Evolutionary conservation across 108 stramenopile genomes (phyloP), one percentile per base, ranked within the genome.

Genomic region (Seminavis robusta): DNA sequence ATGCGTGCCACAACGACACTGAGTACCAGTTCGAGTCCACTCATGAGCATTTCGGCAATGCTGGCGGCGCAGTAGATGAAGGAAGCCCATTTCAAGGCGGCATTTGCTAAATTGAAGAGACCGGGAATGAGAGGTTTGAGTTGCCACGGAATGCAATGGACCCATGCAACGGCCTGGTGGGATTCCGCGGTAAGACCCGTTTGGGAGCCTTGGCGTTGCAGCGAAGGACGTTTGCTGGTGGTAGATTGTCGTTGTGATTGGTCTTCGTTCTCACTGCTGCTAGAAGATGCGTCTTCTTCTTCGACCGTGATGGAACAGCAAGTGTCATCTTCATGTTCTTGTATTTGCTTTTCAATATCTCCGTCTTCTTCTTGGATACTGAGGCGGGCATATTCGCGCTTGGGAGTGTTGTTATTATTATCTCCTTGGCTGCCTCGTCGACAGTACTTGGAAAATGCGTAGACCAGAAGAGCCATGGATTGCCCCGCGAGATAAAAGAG

Each of bases 11-110:
- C 77, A 21, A 69, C 8, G 13, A 55, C 42, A 30, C 72, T 74
- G 28, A 78, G 40, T 1, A 62, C 45, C 15, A 79, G 34, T 40
- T 79, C 78, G 32, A 67, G 28, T 1, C 78, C 78, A 21, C 57
- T 52, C 2, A 75, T 79, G 10, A 79, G 48, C 59, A 75, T 79
- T 49, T 79, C 78, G 2, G 74, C 73, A 6, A 64, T 65, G 17
- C 70, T 75, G 0, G 78, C 73, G 19, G 65, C 52, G 17, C 72
- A 32, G 37, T 47, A 75, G 7, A 75, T 39, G 15, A 79, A 52
- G 19, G 73, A 61, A 9, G 74, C 69, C 74, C 74, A 65, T n/a
- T 63, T 47, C 37, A 60, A 38, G 16, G 33, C 52, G 10, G 49
- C n/a, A 20, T 65, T 67, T 33, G 45, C 46, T 2, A 69, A 55